A percentile compares a stretch with the other conserved stretches of the same genome.
These are phyloP conservation scores for Cladosporium sp. DNA, from an alignment of 2,329 filamentous ascomycete genomes.

Conservation along the genomic window DNA sequence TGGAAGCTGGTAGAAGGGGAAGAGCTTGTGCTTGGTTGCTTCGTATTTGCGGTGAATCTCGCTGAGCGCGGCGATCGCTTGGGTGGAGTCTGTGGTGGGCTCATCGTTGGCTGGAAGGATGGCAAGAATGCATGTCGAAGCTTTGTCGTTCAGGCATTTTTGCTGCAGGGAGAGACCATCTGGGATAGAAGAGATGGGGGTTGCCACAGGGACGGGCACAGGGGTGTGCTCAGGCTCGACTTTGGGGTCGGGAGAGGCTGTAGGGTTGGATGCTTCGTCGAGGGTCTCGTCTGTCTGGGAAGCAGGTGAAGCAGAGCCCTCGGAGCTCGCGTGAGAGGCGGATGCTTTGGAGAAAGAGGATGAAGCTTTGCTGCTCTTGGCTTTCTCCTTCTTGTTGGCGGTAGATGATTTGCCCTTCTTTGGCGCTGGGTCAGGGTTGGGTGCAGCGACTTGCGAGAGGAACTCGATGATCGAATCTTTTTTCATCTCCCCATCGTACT, in stretches of 20 bases:
- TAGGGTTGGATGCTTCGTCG: conserved; percentile 50
- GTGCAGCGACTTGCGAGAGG: conserved; percentile 72
- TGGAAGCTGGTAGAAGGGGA: conserved; percentile 80
- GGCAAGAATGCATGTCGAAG: conserved; percentile 79
- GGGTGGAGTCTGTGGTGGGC: conserved; percentile 33
- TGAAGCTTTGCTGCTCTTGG: conserved; percentile 46
- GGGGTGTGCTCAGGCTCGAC: conserved; percentile 46
- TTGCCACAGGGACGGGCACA: conserved; percentile 53
- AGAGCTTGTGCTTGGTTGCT: conserved; percentile 65
- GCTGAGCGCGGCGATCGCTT: conserved; percentile 61
- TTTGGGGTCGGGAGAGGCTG: conserved; percentile 56
- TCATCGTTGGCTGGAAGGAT: conserved; percentile 61
- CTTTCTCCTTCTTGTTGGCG: conserved; percentile 47
- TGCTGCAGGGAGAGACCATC: conserved; percentile 64
- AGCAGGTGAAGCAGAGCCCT: conserved; percentile 49
- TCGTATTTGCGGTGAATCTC: conserved; percentile 76
- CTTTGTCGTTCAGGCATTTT: conserved; percentile 72
- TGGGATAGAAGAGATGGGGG: conserved; percentile 66
- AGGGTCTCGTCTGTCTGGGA: conserved; percentile 53
- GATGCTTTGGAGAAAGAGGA: conserved; percentile 54
- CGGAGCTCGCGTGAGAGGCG: conserved; percentile 52
- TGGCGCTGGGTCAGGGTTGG: conserved; percentile 74
- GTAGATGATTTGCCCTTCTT: conserved; percentile 41
- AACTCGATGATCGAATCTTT: conserved; percentile 81
- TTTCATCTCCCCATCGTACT: conserved; percentile 81